Evolutionary conservation across 225 moss, liverwort and hornwort genomes (phyloP).

Genomic region (Polytrichum formosum): DNA sequence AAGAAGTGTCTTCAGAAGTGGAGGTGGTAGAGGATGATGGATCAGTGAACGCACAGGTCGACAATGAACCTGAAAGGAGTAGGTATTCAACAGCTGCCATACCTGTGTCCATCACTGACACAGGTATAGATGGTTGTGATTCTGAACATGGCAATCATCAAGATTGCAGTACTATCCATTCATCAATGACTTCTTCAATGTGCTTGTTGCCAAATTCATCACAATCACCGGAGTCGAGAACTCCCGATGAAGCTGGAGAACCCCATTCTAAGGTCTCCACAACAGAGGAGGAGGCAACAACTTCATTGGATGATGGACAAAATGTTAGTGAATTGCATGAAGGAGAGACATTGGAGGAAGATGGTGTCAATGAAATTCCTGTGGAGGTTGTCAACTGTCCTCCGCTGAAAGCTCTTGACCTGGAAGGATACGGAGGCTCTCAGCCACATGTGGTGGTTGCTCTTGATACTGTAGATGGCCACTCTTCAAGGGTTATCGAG

Average conservation of each 20-base stretch:
- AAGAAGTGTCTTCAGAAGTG: background rate
- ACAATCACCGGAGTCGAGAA: background rate
- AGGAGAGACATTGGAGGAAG: background rate
- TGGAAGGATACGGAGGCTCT: conserved; percentile 7
- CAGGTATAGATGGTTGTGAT: background rate
- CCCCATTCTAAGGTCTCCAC: conserved; percentile 3
- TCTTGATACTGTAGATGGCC: conserved; percentile 13
- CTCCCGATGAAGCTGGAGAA: conserved; percentile 19
- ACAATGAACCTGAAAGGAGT: background rate
- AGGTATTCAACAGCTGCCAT: background rate
- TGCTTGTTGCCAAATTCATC: background rate
- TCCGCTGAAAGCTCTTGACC: background rate
- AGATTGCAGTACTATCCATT: background rate
- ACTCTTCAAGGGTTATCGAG: conserved; percentile 6
- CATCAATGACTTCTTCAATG: background rate
- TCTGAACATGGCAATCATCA: background rate
- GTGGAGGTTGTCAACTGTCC: background rate
- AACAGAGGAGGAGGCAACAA: conserved; percentile 6
- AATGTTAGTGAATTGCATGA: conserved; percentile 8
- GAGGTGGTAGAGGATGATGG: conserved; percentile 4
- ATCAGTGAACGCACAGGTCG: background rate
- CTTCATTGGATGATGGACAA: conserved; percentile 5
- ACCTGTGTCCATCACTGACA: conserved; percentile 1
- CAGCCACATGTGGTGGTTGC: conserved; percentile 12
- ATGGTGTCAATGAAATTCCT: background rate